Evolutionary conservation across 2,329 filamentous ascomycete species (phyloP).

Genomic region (Monosporascus ibericus): DNA sequence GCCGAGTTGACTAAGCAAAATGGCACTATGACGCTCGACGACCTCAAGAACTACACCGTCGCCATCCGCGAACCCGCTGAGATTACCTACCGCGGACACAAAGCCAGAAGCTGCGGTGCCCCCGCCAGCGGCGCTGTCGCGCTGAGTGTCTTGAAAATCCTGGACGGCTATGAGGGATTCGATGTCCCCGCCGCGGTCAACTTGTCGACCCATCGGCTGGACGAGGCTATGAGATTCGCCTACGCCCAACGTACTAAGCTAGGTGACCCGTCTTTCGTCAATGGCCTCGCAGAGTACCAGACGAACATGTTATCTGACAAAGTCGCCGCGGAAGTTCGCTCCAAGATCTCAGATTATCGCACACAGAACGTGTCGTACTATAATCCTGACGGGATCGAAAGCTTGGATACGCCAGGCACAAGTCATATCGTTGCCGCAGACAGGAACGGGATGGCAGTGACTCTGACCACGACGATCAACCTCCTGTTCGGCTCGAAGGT

Average conservation of each 20-base stretch:
- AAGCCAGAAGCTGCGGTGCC: constrained; percentile 59
- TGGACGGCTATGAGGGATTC: constrained; percentile 64
- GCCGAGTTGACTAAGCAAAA: constrained; percentile 54
- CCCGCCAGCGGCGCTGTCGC: constrained; percentile 70
- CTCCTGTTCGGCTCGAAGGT: constrained; percentile 70
- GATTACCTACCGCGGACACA: constrained; percentile 64
- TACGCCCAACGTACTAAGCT: constrained; percentile 69
- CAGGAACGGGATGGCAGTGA: constrained; percentile 63
- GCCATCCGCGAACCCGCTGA: constrained; percentile 53
- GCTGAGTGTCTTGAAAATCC: constrained; percentile 66
- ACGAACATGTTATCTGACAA: constrained; percentile 58
- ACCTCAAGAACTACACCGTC: constrained; percentile 70
- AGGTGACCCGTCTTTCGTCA: constrained; percentile 69
- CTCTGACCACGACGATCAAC: constrained; percentile 77
- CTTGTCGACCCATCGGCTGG: constrained; percentile 69
- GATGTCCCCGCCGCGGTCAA: constrained; percentile 46
- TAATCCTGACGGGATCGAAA: constrained; percentile 39
- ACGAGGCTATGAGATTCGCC: constrained; percentile 77
- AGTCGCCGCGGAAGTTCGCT: constrained; percentile 46
- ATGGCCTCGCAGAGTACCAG: constrained; percentile 54
- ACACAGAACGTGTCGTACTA: constrained; percentile 37
- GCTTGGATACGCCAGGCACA: constrained; percentile 58
- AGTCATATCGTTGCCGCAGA: constrained; percentile 65
- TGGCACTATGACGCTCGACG: constrained; percentile 77
- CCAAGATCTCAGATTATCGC: constrained; percentile 35